phyloP scores from a whole-genome alignment of 257 asterid genomes.

The Rauvolfia tetraphylla region DNA sequence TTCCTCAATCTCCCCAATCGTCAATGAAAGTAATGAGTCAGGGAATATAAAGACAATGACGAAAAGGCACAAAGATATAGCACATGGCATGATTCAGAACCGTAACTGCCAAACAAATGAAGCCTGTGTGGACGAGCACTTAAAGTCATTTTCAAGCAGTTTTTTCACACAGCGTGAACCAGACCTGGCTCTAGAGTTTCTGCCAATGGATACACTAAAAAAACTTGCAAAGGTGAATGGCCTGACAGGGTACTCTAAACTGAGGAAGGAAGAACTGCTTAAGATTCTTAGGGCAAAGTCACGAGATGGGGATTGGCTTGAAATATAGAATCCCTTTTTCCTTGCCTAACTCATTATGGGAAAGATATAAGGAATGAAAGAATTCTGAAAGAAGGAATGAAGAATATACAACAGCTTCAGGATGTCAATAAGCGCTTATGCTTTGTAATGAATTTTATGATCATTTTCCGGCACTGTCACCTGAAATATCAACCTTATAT shows the following conservation, averaged over 20 bases:
- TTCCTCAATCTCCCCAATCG: conserved; percentile 10
- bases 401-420: background rate
- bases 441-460: background rate
- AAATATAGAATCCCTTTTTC: background rate
- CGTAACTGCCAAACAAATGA: conserved; percentile 4
- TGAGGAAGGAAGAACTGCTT: conserved; percentile 31
- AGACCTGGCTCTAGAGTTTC: background rate
- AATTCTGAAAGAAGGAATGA: background rate
- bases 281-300: conserved; percentile 15
- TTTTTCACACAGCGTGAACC: background rate
- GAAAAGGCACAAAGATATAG: background rate
- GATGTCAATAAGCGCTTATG: background rate
- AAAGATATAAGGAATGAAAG: background rate
- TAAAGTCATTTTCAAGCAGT: background rate
- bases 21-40: conserved; percentile 15
- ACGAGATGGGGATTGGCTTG: background rate
- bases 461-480: background rate
- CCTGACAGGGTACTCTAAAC: conserved; percentile 24
- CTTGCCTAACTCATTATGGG: background rate
- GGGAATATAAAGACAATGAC: conserved; percentile 11
- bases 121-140: background rate
- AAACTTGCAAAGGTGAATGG: conserved; percentile 36
- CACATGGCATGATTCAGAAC: background rate
- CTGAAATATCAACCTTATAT: background rate
- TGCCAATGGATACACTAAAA: conserved; percentile 30